Percentiles rank a stretch among this genome's conserved stretches.
Evolutionary conservation across 805 yeast species (phyloP).

Genomic region (Monosporozyma servazzii): DNA sequence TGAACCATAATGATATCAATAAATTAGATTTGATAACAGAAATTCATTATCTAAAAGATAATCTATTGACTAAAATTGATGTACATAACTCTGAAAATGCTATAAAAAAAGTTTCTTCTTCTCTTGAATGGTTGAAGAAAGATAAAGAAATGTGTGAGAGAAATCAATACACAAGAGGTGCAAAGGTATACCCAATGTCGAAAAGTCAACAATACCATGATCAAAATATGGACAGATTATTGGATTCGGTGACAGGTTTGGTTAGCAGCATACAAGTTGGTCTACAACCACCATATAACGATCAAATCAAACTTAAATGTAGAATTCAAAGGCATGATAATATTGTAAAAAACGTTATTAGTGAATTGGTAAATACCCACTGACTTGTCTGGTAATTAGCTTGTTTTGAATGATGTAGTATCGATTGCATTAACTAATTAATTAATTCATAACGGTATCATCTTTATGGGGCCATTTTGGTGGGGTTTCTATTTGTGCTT

Average conservation of each 20-base stretch:
- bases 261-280: neutral
- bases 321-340: neutral
- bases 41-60: neutral
- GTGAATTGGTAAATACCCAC: neutral
- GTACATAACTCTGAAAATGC: neutral
- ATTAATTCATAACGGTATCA: neutral
- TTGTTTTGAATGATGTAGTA: too few relatives aligned
- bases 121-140: neutral
- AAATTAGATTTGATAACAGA: neutral
- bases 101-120: neutral
- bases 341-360: neutral
- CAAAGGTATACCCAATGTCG: neutral
- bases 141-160: neutral
- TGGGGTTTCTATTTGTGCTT: slow-evolving; percentile 58
- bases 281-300: neutral
- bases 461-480: slow-evolving; percentile 60
- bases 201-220: neutral
- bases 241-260: neutral
- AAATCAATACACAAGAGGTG: neutral
- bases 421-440: too few relatives aligned
- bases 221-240: neutral
- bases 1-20: neutral
- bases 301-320: neutral
- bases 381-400: too few relatives aligned
- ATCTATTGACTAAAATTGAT: neutral